These are phyloP conservation scores for Colletotrichum viniferum DNA, from an alignment of 2,329 filamentous ascomycete species.

Conservation along the genomic window DNA sequence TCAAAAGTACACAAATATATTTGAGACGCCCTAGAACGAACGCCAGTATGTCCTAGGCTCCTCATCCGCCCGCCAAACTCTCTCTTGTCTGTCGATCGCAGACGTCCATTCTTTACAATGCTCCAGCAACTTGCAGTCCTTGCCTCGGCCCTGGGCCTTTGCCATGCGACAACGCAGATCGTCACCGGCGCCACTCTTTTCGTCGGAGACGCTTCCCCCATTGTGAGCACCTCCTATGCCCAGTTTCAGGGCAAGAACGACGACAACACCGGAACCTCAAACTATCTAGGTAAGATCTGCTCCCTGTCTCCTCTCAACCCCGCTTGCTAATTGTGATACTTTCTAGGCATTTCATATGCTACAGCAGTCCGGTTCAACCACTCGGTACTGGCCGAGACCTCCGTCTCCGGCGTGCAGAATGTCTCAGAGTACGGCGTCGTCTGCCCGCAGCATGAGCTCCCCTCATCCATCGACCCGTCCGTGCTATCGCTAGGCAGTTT, in stretches of 20 bases:
- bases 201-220: neutral
- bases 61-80: neutral
- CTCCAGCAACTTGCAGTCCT: neutral
- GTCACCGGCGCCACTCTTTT: neutral
- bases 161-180: neutral
- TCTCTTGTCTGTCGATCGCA: neutral
- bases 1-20: neutral
- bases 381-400: neutral
- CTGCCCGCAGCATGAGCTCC: neutral
- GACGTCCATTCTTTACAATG: neutral
- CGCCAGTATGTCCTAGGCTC: neutral
- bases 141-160: neutral
- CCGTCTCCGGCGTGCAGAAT: neutral
- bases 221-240: neutral
- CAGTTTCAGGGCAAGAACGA: neutral
- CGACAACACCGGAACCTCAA: neutral
- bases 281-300: neutral
- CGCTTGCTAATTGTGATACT: neutral
- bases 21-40: neutral
- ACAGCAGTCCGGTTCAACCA: neutral
- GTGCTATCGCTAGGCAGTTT: neutral
- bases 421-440: neutral
- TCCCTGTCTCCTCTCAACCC: neutral
- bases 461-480: neutral
- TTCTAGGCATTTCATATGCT: neutral